Evolutionary conservation across 202 grass and related monocot genomes (phyloP), one percentile per base, ranked within the genome.

Genomic region (Thinopyrum obtusiflorum): DNA sequence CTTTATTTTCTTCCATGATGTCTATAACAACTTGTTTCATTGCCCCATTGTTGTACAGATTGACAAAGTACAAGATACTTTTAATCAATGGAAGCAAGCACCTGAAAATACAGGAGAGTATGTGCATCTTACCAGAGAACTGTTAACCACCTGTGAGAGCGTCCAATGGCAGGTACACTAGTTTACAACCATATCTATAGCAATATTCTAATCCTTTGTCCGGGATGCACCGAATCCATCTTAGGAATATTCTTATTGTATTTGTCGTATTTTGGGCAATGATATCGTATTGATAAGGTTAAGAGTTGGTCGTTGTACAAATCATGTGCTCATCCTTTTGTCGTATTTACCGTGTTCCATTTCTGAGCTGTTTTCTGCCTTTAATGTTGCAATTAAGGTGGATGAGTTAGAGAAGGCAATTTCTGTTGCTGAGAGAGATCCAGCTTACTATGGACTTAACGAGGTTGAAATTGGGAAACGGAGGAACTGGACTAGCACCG

Each of bases 341-440:
- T 26, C 11, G 61, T 71, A 36, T 17, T 23, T 89, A 18, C 26
- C 15, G 6, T 28, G 0, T 5, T 72, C 24, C 13, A 82, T 57
- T 9, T 46, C 59, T 82, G 68, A 80, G 27, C 2, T 51, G 6
- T 67, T 35, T 37, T 61, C n/a, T 73, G 18, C 18, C 61, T 55
- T 70, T 61, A n/a, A 85, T 62, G 35, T 17, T 84, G 49, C 18
- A 17, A 66, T 77, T 55, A 88, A 99, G 97, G 97, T 99, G 76
- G 97, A 96, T 89, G 97, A 99, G 76, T 68, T 96, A 49, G 92
- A 96, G 21, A 99, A 96, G 78, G 90, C 93, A 75, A 94, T 96
- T 80, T 74, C 88, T 70, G 93, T 99, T 87, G 92, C 93, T 86
- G 86, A 65, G 9, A 94, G 90, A 80, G 85, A 96, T 87, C 92